Conservation (phyloP, 75 land plant species). For the Pinus tabuliformis region DNA sequence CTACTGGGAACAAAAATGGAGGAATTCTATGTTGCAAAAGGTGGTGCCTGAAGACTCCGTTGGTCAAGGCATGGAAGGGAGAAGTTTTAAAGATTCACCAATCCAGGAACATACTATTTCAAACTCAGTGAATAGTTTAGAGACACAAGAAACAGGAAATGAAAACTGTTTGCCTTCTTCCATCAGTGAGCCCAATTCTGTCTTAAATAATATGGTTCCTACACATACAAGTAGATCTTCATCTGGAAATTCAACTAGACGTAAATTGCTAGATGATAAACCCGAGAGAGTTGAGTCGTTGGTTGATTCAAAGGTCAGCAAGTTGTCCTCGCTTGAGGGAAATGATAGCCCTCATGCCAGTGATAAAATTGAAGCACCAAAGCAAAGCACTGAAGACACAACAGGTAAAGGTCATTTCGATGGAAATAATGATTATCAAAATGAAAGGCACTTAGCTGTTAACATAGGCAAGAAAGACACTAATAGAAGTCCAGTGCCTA, state of each 20-base stretch:
- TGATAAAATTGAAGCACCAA: no score
- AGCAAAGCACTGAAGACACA: not conserved
- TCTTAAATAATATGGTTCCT: not conserved
- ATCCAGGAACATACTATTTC: not conserved
- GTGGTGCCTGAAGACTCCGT: conserved; percentile 9
- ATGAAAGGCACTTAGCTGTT: not conserved
- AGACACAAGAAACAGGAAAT: not conserved
- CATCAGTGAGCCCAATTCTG: not conserved
- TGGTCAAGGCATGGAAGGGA: conserved; percentile 4
- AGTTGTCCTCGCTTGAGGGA: not conserved
- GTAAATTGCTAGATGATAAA: conserved; percentile 6
- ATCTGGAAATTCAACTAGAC: not conserved
- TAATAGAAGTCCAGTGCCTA: not conserved
- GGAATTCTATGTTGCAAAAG: conserved; percentile 54
- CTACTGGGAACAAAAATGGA: conserved; percentile 96
- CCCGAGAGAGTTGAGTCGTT: not conserved
- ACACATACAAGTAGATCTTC: not conserved
- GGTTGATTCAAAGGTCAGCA: not conserved
- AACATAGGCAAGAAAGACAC: not conserved
- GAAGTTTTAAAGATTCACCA: conserved; percentile 5
- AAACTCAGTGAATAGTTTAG: not conserved
- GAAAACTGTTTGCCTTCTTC: not conserved
- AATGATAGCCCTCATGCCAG: not conserved
- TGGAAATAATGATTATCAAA: not conserved
- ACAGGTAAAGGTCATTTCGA: not conserved